Evolutionary conservation across 257 asterid species (phyloP), one percentile per base, ranked within the genome.

Genomic region (Oldenlandia corymbosa): DNA sequence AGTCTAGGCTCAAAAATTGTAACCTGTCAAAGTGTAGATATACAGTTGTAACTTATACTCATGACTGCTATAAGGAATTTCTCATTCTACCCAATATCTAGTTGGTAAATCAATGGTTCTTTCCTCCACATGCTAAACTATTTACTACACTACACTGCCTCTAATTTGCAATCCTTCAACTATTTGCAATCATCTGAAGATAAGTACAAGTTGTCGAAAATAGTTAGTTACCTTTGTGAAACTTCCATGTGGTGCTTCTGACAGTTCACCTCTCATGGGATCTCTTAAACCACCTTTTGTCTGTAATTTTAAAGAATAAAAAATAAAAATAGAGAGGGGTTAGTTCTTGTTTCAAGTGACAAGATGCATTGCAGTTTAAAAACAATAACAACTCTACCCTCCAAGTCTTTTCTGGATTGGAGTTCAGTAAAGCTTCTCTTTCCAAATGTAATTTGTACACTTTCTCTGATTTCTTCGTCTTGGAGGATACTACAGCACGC

Each of bases 271-370:
- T 54, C 69, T 54, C n/a, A 6, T 26, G 63, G 96, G 91, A 54
- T 72, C 77, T 78, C 95, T 80, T 26, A 76, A 72, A 32, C 90
- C 85, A 28, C 96, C 96, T 62, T 73, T 75, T 4, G 88, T 75
- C 95, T 87, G 62, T 10, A 6, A 14, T 24, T n/a, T n/a, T n/a
- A n/a, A n/a, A n/a, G n/a, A n/a, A n/a, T n/a, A n/a, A n/a, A n/a
- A n/a, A n/a, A n/a, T n/a, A n/a, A n/a, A n/a, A n/a, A 60, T 57
- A 58, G 65, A 71, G 8, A 53, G 13, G 30, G 45, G 56, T 52
- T 23, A 24, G 26, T 24, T 12, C 5, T 53, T 53, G 4, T 16
- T 53, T 51, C 6, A 2, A 10, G 18, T 51, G 28, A 27, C 10
- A 37, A 21, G 10, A 62, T 18, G 57, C 10, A 23, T 8, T 28